Conservation (phyloP, 768 basidiomycete species). For the Collybiopsis luxurians region DNA sequence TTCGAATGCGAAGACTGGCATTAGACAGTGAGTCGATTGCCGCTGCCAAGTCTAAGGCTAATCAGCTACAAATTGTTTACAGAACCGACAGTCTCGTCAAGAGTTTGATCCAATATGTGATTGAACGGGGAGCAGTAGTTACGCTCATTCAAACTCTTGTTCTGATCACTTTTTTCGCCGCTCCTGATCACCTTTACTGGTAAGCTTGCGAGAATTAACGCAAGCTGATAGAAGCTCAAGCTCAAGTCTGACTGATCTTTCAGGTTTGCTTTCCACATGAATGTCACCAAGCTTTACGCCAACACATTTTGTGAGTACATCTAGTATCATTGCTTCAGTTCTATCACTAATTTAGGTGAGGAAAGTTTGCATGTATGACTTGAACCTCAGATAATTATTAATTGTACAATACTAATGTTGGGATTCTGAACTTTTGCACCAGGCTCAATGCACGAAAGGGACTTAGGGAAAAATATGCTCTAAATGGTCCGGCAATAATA, state of each 20-base stretch:
- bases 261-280: conserved; percentile 47
- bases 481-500: neutral
- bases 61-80: no score
- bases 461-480: neutral
- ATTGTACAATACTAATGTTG: neutral
- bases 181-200: conserved; percentile 35
- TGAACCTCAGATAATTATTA: no score
- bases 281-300: conserved; percentile 48
- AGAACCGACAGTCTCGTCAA: conserved; percentile 41
- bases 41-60: neutral
- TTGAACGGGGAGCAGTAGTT: conserved; percentile 42
- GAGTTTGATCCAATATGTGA: conserved; percentile 35
- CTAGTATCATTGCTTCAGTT: neutral
- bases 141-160: conserved; percentile 40
- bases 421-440: neutral
- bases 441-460: conserved; percentile 1
- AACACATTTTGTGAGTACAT: conserved; percentile 44
- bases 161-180: conserved; percentile 38
- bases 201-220: no score
- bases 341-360: neutral
- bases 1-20: conserved; percentile 33
- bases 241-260: neutral
- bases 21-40: conserved; percentile 27
- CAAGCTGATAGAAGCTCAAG: neutral
- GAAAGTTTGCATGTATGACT: neutral